Evolutionary conservation across 495 filamentous ascomycete genomes (phyloP), one percentile per base, ranked within the genome.

Genomic region (Cladorrhinum samala): DNA sequence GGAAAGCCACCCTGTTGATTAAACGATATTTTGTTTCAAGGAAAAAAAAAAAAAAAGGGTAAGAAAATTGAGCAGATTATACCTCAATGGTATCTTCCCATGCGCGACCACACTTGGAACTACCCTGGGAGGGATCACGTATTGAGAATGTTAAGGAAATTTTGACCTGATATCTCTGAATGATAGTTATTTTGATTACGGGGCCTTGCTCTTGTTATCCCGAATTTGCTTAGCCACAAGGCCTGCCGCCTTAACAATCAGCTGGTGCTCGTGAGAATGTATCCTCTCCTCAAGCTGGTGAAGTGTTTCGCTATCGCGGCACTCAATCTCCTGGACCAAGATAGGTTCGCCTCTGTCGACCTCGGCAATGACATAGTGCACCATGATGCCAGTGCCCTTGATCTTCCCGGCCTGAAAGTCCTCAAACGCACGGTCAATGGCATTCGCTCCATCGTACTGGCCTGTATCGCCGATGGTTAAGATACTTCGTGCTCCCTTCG

Each of bases 301-400:
- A 36, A 91, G 47, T 38, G 75, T 78, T 57, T 91, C 87, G 13
- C 82, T 85, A 52, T 82, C 77, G 43, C 69, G 72, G 57, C 90
- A 84, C 49, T 80, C 76, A 43, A 95, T 82, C 73, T 91, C 85
- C 56, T 74, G 67, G 9, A 85, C 79, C 49, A 91, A 66, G 56
- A 95, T 82, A 4, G 88, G 84, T 58, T 78, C 75, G 2, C 91
- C 91, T 64, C 84, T 79, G 69, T 95, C 91, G 38, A 95, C 89
- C 60, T 91, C 83, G 37, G 76, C 79, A 58, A 95, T 87, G 42
- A 95, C 89, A 63, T 89, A 83, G 69, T 95, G 91, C 2, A 94
- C 83, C 91, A 97, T 96, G n/a, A 93, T 84, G 1, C 91, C 91
- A 1, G 90, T 96, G 55, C 76, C 65, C 60, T 86, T 78, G 36